These are phyloP conservation scores for Tolypocladium sp. DNA, from an alignment of 2,329 filamentous ascomycete genomes.

Conservation along the genomic window DNA sequence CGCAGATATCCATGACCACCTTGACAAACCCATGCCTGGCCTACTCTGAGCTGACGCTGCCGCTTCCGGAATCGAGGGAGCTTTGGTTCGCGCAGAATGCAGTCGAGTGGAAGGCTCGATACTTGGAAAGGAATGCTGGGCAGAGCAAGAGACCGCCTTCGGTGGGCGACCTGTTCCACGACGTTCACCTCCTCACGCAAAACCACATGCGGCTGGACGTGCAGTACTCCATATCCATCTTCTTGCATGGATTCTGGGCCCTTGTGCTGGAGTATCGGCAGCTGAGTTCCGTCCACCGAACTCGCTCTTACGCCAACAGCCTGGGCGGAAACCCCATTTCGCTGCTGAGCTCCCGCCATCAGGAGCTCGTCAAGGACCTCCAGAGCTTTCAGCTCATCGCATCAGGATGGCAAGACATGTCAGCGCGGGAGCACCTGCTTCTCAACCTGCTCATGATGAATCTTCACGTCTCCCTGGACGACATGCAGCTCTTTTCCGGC, in stretches of 20 bases:
- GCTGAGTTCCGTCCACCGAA: conserved; percentile 39
- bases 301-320: conserved; percentile 36
- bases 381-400: conserved; percentile 35
- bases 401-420: conserved; percentile 31
- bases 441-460: conserved; percentile 51
- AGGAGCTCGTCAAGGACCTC: conserved; percentile 53
- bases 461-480: conserved; percentile 54
- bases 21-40: conserved; percentile 57
- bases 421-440: conserved; percentile 36
- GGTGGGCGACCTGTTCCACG: conserved; percentile 46
- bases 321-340: conserved; percentile 29
- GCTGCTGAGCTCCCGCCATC: conserved; percentile 45
- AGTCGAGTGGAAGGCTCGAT: conserved; percentile 54
- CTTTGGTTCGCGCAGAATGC: conserved; percentile 60
- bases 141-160: conserved; percentile 37
- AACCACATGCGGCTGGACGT: conserved; percentile 45
- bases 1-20: conserved; percentile 58
- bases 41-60: conserved; percentile 59
- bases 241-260: conserved; percentile 56
- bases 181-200: conserved; percentile 40
- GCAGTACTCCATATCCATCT: conserved; percentile 47
- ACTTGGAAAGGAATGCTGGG: conserved; percentile 31
- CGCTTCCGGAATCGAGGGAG: conserved; percentile 50
- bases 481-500: conserved; percentile 58
- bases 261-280: conserved; percentile 59